phyloP scores from a whole-genome alignment of 441 rosid genomes.

The Manihot esculenta region DNA sequence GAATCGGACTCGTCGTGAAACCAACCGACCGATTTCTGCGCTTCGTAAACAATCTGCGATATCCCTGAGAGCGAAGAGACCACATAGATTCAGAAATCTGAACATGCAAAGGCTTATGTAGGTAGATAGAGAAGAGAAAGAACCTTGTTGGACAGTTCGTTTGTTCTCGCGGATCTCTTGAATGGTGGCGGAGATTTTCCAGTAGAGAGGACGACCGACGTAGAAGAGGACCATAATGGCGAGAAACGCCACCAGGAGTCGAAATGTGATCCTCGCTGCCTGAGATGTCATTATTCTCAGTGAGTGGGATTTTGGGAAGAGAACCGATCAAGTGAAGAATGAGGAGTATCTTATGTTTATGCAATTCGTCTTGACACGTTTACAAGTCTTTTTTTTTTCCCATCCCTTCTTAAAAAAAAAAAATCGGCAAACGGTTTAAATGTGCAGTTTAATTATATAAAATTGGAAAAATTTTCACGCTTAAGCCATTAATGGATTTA shows the following conservation, averaged over 20 bases:
- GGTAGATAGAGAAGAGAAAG: not conserved
- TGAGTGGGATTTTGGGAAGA: not conserved
- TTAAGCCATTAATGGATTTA: no score
- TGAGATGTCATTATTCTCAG: constrained; percentile 39
- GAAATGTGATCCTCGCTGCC: constrained; percentile 42
- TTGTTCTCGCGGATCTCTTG: constrained; percentile 87
- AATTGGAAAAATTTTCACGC: no score
- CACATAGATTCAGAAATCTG: not conserved
- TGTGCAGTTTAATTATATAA: no score
- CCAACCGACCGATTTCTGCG: constrained; percentile 86
- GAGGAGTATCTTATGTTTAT: no score
- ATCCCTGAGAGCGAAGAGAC: constrained; percentile 43
- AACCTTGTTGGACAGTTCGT: constrained; percentile 76
- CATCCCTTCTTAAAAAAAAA: no score
- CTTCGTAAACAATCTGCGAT: constrained; percentile 61
- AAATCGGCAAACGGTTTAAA: no score
- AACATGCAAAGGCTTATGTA: not conserved
- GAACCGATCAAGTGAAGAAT: no score
- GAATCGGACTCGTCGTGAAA: constrained; percentile 65
- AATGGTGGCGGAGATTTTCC: constrained; percentile 89
- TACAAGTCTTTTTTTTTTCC: no score
- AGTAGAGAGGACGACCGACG: constrained; percentile 83
- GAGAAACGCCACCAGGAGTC: constrained; percentile 31
- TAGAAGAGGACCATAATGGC: constrained; percentile 54
- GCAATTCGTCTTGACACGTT: no score